phyloP scores from a whole-genome alignment of 495 filamentous ascomycete species.

The Evansstolkia leycettana region DNA sequence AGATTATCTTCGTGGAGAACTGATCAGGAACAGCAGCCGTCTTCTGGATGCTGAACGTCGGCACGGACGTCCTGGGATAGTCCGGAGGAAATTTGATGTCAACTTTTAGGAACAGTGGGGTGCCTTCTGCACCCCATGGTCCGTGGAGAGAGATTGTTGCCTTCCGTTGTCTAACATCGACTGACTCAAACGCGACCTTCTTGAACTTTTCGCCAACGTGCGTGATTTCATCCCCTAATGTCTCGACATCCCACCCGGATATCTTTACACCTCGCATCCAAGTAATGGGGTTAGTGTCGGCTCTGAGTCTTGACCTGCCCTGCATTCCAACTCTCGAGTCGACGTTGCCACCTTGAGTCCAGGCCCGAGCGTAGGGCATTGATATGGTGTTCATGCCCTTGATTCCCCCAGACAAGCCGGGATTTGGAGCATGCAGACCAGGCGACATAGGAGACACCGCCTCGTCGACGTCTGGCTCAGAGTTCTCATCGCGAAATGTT shows the following conservation, averaged over 20 bases:
- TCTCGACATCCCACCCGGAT: constrained; percentile 63
- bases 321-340: constrained; percentile 51
- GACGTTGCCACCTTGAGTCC: constrained; percentile 31
- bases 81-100: constrained; percentile 65
- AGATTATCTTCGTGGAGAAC: constrained; percentile 46
- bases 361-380: constrained; percentile 29
- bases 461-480: constrained; percentile 23
- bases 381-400: constrained; percentile 40
- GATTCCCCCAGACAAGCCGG: constrained; percentile 16
- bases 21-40: constrained; percentile 66
- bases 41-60: constrained; percentile 61
- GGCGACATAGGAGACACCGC: constrained; percentile 18
- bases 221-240: constrained; percentile 77
- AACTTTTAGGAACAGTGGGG: constrained; percentile 63
- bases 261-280: constrained; percentile 96
- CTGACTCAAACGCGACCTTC: constrained; percentile 79
- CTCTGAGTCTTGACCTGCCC: constrained; percentile 40
- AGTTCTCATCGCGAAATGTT: constrained; percentile 57
- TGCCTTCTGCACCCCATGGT: constrained; percentile 67
- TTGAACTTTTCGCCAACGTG: constrained; percentile 70
- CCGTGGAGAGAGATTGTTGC: constrained; percentile 70
- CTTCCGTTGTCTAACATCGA: constrained; percentile 62
- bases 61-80: constrained; percentile 59
- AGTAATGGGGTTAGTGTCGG: constrained; percentile 62
- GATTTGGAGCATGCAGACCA: constrained; percentile 9